Base-by-base conservation (phyloP, 192 early-diverging fungal genomes). In the Coemansia sp. region DNA sequence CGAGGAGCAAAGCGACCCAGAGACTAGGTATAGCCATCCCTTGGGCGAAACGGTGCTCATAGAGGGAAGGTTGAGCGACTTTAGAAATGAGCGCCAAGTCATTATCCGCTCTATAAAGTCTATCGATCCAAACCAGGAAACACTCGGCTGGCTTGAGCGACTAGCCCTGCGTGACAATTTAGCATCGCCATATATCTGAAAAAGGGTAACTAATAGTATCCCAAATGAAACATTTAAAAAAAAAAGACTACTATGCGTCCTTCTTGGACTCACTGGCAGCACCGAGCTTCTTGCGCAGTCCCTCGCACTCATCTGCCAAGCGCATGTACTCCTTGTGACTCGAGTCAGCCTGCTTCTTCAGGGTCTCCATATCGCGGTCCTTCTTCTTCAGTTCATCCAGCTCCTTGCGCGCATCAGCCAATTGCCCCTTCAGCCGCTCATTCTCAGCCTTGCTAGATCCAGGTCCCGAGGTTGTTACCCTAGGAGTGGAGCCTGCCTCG, bases 241-340 rank as follows among this genome's bases (percentile, higher is more conserved):
- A 13, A 2, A 10, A 10, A 19, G 16, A 17, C 17, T 7, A 32
- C 57, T 74, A 82, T 10, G 74, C 72, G 42, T 82, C 80, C 69
- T 82, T 82, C 69, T 82, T 82, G 61, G 72, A 70, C 69, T 82
- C 80, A 40, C 57, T 72, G 26, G 42, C 61, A 28, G 64, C 37
- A 37, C 66, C 68, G 13, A 82, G 47, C 68, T 69, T 65, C 76
- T 77, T 78, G 53, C 73, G 66, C 30, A 78, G 73, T 43, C 46
- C 55, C 43, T 72, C 73, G 67, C 66, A 76, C 64, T 76, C 69
- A 43, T 85, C 84, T 1, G 84, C 76, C 55, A 85, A 63, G 55
- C 84, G 78, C 75, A 79, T 82, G 67, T 85, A 85, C 59, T 85
- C 84, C 23, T 72, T 44, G 66, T 85, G 78, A 59, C 66, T 78